Evolutionary conservation across 164 flowering plant species (phyloP), one percentile per base, ranked within the genome.

Genomic region (Nelumbo lutea): DNA sequence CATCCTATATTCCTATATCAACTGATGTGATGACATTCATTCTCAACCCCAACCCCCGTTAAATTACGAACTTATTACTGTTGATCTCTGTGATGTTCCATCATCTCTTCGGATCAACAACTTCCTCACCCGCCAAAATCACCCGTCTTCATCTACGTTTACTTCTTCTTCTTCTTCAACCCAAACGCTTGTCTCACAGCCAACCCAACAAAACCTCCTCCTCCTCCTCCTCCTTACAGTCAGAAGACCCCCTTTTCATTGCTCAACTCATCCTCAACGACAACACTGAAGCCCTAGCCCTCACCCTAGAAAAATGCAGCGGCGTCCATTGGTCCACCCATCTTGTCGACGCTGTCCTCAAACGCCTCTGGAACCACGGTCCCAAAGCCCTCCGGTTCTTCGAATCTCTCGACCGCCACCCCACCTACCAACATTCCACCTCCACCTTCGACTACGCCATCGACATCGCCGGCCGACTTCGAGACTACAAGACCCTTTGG

Each of bases 301-400:
- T 77, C 47, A 41, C 80, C 66, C 77, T 76, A 68, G 53, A 75
- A 64, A 53, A 59, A 42, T 51, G 68, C 62, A 27, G 61, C 62
- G 39, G 61, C 1, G 53, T 77, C 64, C 66, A 71, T 43, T 88
- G 90, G 90, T 83, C 91, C 0, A 85, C 91, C 1, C 61, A 73
- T 47, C 74, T 93, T 0, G 97, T 88, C 57, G 70, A 87, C 73
- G 65, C 65, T 63, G 66, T 81, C 62, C 83, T 94, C 74, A 90
- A 90, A 68, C 88, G 82, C 66, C 86, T 94, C n/a, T 91, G 97
- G 96, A 87, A 90, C 82, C 86, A 90, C 59, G 95, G 87, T 45
- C 89, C 91, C 64, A 90, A 88, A 79, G 95, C 97, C 72, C 84
- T 91, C 60, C 77, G 76, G 8, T 87, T 94, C 81, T 90, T 88